Percentiles rank a stretch among this genome's conserved stretches.
These are phyloP conservation scores for Rubia yunnanensis DNA, from an alignment of 257 asterid species.

Conservation along the genomic window DNA sequence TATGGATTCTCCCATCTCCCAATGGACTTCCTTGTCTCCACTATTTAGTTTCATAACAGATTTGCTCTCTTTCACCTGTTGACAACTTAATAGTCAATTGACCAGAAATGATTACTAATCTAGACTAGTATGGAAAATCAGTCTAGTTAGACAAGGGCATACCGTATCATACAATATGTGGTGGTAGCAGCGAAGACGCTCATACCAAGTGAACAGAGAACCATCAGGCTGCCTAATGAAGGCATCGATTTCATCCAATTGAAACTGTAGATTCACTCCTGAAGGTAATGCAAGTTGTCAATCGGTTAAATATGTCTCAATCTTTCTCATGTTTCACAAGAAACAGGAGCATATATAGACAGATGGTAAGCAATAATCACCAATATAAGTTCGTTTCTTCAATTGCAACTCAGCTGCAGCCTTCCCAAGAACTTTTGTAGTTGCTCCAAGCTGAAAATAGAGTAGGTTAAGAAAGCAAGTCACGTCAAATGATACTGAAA, in stretches of 20 bases:
- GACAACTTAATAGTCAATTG: not conserved
- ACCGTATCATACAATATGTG: constrained; percentile 68
- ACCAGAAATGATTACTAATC: not conserved
- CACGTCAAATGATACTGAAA: not conserved
- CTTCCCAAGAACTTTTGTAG: constrained; percentile 51
- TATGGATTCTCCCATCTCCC: constrained; percentile 70
- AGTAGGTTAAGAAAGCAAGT: not conserved
- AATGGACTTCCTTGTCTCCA: constrained; percentile 37
- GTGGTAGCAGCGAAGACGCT: constrained; percentile 64
- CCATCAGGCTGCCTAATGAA: constrained; percentile 87
- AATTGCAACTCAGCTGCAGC: constrained; percentile 77
- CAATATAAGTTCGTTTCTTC: constrained; percentile 75
- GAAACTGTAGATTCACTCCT: constrained; percentile 90
- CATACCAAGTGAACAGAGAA: constrained; percentile 95
- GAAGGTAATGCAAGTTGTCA: constrained; percentile 12
- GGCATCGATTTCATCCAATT: constrained; percentile 80
- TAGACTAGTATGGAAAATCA: not conserved
- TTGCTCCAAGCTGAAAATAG: constrained; percentile 74
- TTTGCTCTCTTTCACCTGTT: constrained; percentile 55
- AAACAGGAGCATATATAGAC: not conserved
- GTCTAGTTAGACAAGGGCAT: constrained; percentile 24
- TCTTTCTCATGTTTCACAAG: not conserved
- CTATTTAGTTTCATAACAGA: constrained; percentile 28
- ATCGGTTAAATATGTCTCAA: not conserved
- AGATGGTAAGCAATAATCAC: constrained; percentile 21